Conservation (phyloP, 2,329 filamentous ascomycete genomes). For the Plectosphaerella plurivora region DNA sequence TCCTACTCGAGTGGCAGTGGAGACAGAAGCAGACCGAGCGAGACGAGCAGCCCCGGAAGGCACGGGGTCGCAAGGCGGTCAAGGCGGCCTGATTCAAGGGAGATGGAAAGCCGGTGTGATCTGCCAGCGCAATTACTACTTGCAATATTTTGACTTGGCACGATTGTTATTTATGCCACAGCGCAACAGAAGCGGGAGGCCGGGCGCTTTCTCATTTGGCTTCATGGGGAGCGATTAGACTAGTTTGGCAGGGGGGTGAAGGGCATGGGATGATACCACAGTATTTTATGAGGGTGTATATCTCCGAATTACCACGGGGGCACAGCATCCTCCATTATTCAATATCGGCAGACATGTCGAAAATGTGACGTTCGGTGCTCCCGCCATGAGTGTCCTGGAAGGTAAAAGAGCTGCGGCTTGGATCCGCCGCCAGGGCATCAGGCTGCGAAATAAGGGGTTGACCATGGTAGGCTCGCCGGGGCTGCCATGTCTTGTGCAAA, state of each 20-base stretch:
- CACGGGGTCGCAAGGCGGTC: conserved; percentile 15
- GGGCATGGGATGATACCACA: conserved; percentile 3
- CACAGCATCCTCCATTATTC: not conserved
- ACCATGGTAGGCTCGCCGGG: no score
- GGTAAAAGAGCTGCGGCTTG: no score
- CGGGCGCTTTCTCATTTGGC: not conserved
- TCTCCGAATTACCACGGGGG: not conserved
- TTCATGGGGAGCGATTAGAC: not conserved
- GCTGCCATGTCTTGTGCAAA: no score
- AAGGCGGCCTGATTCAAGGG: not conserved
- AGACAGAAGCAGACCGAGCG: conserved; percentile 53
- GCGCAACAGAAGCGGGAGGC: not conserved
- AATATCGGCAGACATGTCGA: no score
- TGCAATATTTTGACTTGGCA: no score
- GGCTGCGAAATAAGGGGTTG: no score
- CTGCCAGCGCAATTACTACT: no score
- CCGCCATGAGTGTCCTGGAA: no score
- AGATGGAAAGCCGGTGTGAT: not conserved
- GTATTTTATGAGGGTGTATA: not conserved
- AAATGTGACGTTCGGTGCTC: no score
- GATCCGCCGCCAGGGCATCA: no score
- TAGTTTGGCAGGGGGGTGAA: not conserved
- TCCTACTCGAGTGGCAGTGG: conserved; percentile 86
- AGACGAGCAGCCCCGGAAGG: conserved; percentile 36
- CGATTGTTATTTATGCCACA: not conserved